These are phyloP conservation scores for Leptographium flavum DNA, from an alignment of 2,329 filamentous ascomycete species.

Conservation along the genomic window DNA sequence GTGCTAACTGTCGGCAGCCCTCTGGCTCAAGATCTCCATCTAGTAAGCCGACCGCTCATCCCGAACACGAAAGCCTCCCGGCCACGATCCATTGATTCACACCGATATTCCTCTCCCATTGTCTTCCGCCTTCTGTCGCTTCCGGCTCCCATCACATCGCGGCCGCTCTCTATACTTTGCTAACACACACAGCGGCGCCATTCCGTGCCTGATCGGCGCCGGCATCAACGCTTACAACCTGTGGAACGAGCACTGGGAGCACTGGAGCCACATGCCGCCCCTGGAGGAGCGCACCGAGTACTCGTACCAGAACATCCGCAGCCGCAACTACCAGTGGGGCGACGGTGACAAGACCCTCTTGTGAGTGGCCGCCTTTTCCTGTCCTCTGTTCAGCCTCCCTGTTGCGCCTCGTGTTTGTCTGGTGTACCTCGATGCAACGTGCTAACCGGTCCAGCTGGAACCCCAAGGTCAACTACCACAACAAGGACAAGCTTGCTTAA, in stretches of 20 bases:
- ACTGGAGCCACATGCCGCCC: constrained; percentile 73
- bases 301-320: constrained; percentile 93
- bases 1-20: constrained; percentile 38
- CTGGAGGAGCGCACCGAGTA: constrained; percentile 88
- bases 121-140: neutral
- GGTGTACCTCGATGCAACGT: neutral
- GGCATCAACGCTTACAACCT: constrained; percentile 75
- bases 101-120: neutral
- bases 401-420: neutral
- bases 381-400: neutral
- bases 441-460: constrained; percentile 59
- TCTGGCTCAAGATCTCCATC: constrained; percentile 92
- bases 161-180: neutral
- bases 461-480: constrained; percentile 88
- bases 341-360: constrained; percentile 67
- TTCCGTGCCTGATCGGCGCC: constrained; percentile 59
- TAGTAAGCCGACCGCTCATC: constrained; percentile 53
- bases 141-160: no score
- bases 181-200: constrained; percentile 44
- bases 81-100: neutral
- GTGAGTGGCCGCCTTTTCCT: constrained; percentile 7
- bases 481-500: constrained; percentile 61
- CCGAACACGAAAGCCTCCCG: neutral
- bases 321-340: constrained; percentile 91
- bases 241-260: constrained; percentile 95